A percentile compares a stretch with the other conserved stretches of the same genome.
Conservation (phyloP, 2,329 filamentous ascomycete species). For the Didymella sp. region DNA sequence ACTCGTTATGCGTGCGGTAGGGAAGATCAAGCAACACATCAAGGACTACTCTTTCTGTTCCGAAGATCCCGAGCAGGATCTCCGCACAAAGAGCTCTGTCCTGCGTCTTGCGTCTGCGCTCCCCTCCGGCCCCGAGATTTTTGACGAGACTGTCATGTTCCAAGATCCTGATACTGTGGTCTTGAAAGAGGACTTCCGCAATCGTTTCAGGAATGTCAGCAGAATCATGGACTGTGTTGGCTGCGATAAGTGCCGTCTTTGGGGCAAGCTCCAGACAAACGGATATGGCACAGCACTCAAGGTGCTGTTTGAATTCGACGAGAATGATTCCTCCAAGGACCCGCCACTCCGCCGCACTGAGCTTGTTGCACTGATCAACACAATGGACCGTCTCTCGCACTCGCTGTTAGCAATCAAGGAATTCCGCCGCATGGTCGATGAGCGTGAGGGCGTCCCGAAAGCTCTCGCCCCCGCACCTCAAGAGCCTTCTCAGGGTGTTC, state of each 20-base stretch:
- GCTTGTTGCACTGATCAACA: slow-evolving; percentile 93
- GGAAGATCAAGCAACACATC: slow-evolving; percentile 85
- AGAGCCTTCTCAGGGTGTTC: slow-evolving; percentile 35
- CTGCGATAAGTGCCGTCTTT: slow-evolving; percentile 97
- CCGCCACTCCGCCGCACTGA: slow-evolving; percentile 86
- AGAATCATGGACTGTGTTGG: slow-evolving; percentile 98
- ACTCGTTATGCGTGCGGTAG: slow-evolving; percentile 86
- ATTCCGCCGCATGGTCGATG: slow-evolving; percentile 67
- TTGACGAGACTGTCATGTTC: slow-evolving; percentile 96
- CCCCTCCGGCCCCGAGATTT: slow-evolving; percentile 74
- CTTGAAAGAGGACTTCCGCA: slow-evolving; percentile 95
- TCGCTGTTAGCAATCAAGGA: slow-evolving; percentile 76
- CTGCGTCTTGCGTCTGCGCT: slow-evolving; percentile 75
- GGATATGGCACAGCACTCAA: slow-evolving; percentile 96
- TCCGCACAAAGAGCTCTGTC: slow-evolving; percentile 80
- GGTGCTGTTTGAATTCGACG: slow-evolving; percentile 92
- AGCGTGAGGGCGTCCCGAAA: slow-evolving; percentile 43
- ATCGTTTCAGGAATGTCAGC: slow-evolving; percentile 95
- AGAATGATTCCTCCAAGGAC: slow-evolving; percentile 66
- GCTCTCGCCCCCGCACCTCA: slow-evolving; percentile 26
- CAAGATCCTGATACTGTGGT: slow-evolving; percentile 72
- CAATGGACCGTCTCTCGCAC: slow-evolving; percentile 83
- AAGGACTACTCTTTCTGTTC: slow-evolving; percentile 89
- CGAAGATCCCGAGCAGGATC: slow-evolving; percentile 80
- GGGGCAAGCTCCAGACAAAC: slow-evolving; percentile 95